phyloP scores from a whole-genome alignment of 345 rosid species.

The Adansonia digitata region DNA sequence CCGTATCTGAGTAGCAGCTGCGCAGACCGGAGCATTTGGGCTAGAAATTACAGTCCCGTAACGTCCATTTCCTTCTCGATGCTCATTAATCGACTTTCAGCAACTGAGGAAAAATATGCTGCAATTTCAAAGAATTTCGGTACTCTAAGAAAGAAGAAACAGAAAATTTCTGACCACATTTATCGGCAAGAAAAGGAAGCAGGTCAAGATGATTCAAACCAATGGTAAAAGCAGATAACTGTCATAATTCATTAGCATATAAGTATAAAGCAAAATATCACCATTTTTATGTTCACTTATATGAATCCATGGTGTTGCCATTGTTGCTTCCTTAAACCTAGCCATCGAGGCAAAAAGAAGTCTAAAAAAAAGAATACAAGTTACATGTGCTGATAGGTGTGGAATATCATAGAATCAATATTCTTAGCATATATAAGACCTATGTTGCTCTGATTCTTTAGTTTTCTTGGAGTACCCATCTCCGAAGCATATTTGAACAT shows the following conservation, averaged over 20 bases:
- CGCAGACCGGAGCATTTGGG: not conserved
- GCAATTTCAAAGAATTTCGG: not conserved
- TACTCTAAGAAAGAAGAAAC: not conserved
- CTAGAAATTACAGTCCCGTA: not conserved
- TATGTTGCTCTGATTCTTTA: too few relatives aligned
- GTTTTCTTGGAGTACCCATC: too few relatives aligned
- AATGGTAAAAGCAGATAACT: not conserved
- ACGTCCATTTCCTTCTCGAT: slow-evolving; percentile 10
- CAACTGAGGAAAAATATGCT: not conserved
- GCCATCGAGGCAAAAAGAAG: not conserved
- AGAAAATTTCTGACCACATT: not conserved
- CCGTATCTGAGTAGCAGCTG: slow-evolving; percentile 19
- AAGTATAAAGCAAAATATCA: not conserved
- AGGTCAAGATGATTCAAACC: not conserved
- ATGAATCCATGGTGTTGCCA: not conserved
- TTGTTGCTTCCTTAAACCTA: not conserved
- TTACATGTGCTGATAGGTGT: not conserved
- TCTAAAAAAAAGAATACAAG: not conserved
- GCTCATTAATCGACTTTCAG: not conserved
- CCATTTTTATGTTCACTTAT: not conserved
- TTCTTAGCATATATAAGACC: not conserved
- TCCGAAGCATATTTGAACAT: too few relatives aligned
- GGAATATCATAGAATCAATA: not conserved
- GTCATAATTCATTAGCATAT: not conserved
- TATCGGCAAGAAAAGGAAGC: not conserved